Percentiles rank a stretch among this genome's conserved stretches.
Evolutionary conservation across 177 flowering plant species (phyloP).

Genomic region (Vitis hybrid): DNA sequence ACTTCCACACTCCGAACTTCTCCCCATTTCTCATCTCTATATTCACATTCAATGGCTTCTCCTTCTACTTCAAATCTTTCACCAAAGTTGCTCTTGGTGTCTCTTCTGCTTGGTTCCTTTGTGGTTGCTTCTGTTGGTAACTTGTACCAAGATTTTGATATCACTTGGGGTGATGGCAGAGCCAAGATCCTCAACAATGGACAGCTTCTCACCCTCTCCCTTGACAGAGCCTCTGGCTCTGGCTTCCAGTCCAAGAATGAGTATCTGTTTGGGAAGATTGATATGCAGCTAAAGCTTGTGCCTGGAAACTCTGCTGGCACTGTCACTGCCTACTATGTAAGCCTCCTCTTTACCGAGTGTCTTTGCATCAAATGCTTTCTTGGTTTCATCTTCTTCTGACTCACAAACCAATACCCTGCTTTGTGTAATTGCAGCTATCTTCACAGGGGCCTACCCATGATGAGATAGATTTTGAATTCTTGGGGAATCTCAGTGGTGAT

Average conservation of each 20-base stretch:
- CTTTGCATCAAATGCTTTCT: not conserved
- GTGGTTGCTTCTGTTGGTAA: constrained; percentile 19
- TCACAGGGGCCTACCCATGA: constrained; percentile 44
- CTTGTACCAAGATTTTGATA: constrained; percentile 31
- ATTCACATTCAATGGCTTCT: not conserved
- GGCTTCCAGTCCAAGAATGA: constrained; percentile 36
- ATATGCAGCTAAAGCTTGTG: constrained; percentile 48
- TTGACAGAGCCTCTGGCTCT: constrained; percentile 37
- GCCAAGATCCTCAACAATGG: constrained; percentile 41
- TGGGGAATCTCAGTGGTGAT: constrained; percentile 58
- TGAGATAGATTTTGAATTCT: constrained; percentile 55
- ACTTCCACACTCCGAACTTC: too few relatives aligned
- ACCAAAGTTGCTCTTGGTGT: not conserved
- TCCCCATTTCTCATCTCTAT: too few relatives aligned
- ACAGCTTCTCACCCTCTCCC: constrained; percentile 29
- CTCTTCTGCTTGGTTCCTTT: not conserved
- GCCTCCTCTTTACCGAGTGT: not conserved
- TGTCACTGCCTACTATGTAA: constrained; percentile 35
- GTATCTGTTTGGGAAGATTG: constrained; percentile 36
- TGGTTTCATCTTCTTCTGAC: too few relatives aligned
- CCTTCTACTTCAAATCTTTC: not conserved
- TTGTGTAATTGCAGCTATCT: constrained; percentile 26
- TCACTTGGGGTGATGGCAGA: constrained; percentile 46
- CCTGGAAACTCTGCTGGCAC: constrained; percentile 61
- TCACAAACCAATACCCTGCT: not conserved